Base-by-base conservation (phyloP, 345 rosid genomes). In the Pseudoturritis turrita region DNA sequence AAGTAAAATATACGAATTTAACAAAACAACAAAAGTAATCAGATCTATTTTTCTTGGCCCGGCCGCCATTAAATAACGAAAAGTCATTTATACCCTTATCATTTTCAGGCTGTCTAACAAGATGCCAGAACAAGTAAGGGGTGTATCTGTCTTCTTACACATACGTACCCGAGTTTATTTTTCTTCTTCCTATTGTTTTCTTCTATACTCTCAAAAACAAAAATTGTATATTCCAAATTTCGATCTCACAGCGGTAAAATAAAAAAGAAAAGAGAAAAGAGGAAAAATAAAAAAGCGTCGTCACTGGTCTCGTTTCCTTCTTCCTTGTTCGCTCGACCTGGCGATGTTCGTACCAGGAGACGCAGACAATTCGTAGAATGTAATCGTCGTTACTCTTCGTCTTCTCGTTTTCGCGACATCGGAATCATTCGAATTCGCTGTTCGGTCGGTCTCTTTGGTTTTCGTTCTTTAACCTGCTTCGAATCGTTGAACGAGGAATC, bases 321-420 rank as follows among this genome's bases (percentile, higher is more conserved):
- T 68, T 68, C 47, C 51, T 36, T 62, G 15, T 54, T 75, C 62
- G 53, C 62, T 67, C 62, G 54, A 47, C 66, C 60, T 65, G 73
- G 72, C 60, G 67, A 59, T 74, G 52, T 61, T 33, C 26, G 57
- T 43, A 50, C 40, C 73, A 50, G 74, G 39, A 68, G 73, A 61
- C 55, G 73, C 41, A 60, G 23, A 35, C 68, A 11, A 61, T 51
- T 60, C 69, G 70, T 14, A 45, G 79, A 68, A 69, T 69, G 75
- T 69, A 76, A 67, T 0, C 31, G 72, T 53, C 14, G 64, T 25
- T 14, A 19, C 41, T 31, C 46, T 41, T 62, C 45, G 4, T 45
- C 41, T 61, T 33, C 33, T 61, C 57, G 26, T 31, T 31, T 25
- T 58, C n/a, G 13, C 45, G 10, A 19, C 19, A 57, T 63, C 29